These are phyloP conservation scores for Phytophthora sp. DNA, from an alignment of 352 stramenopile species.

Conservation along the genomic window DNA sequence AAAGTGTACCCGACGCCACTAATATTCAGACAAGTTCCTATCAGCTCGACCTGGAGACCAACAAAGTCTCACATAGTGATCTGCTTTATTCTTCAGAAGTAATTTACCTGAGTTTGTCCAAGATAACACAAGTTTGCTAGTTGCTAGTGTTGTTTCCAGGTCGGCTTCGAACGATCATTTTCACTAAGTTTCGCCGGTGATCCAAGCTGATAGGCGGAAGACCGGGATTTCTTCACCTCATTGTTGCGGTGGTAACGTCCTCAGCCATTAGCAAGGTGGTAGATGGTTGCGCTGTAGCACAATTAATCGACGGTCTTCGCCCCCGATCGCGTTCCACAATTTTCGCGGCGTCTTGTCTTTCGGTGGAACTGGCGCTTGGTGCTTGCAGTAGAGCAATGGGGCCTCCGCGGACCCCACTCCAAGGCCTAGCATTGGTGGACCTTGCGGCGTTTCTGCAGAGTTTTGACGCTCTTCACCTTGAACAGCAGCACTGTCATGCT, in stretches of 20 bases:
- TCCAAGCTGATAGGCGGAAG: no score
- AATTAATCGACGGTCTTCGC: constrained; percentile 74
- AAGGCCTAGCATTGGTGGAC: constrained; percentile 14
- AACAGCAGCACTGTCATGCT: background rate
- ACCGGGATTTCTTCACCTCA: no score
- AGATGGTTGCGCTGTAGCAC: constrained; percentile 64
- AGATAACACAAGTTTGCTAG: constrained; percentile 5
- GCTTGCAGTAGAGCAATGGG: constrained; percentile 63
- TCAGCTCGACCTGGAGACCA: no score
- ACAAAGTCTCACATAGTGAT: no score
- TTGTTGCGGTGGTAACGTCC: background rate
- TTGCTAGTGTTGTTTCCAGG: no score
- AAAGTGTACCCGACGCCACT: background rate
- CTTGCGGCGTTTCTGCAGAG: background rate
- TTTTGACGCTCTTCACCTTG: constrained; percentile 6
- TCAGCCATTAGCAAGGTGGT: constrained; percentile 35
- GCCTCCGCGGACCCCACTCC: constrained; percentile 9
- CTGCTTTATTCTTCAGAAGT: no score
- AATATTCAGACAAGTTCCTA: background rate
- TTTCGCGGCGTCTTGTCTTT: constrained; percentile 72
- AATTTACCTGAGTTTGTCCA: no score
- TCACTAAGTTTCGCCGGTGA: no score
- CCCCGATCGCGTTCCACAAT: constrained; percentile 80
- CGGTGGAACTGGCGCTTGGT: constrained; percentile 54
- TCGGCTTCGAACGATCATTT: no score